Evolutionary conservation across 2,329 filamentous ascomycete genomes (phyloP).

Genomic region (Myriosclerotinia duriaeana): DNA sequence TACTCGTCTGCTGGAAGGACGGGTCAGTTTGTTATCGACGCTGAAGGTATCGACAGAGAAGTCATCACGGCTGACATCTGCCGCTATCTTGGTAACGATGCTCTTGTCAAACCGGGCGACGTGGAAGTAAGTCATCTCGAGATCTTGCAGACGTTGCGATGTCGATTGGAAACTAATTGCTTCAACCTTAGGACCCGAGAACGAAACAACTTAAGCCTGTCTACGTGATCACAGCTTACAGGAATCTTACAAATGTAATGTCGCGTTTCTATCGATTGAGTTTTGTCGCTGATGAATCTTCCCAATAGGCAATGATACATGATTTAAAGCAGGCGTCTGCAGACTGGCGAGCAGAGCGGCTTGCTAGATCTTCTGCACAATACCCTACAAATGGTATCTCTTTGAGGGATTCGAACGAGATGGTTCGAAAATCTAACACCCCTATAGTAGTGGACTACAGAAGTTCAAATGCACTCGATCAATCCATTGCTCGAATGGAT

Average conservation of each 20-base stretch:
- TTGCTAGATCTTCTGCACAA: slow-evolving; percentile 36
- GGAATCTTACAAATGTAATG: slow-evolving; percentile 71
- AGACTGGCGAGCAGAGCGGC: slow-evolving; percentile 47
- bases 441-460: slow-evolving; percentile 41
- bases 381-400: slow-evolving; percentile 41
- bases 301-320: slow-evolving; percentile 52
- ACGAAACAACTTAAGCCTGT: slow-evolving; percentile 63
- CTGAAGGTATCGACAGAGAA: slow-evolving; percentile 78
- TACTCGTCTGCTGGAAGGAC: slow-evolving; percentile 48
- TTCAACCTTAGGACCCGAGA: slow-evolving; percentile 49
- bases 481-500: slow-evolving; percentile 42
- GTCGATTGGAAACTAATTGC: slow-evolving; percentile 21
- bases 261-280: slow-evolving; percentile 31
- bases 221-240: slow-evolving; percentile 77
- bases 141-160: not conserved
- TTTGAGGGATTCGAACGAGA: slow-evolving; percentile 37
- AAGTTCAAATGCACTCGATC: slow-evolving; percentile 40
- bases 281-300: slow-evolving; percentile 29
- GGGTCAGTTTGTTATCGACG: slow-evolving; percentile 78
- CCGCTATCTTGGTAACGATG: slow-evolving; percentile 80
- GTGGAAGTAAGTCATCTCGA: slow-evolving; percentile 60
- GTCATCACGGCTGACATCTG: slow-evolving; percentile 84
- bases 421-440: slow-evolving; percentile 42
- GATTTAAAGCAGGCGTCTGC: slow-evolving; percentile 54
- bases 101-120: slow-evolving; percentile 71